These are phyloP conservation scores for Quercus tomentella DNA, from an alignment of 331 rosid species.

Conservation along the genomic window DNA sequence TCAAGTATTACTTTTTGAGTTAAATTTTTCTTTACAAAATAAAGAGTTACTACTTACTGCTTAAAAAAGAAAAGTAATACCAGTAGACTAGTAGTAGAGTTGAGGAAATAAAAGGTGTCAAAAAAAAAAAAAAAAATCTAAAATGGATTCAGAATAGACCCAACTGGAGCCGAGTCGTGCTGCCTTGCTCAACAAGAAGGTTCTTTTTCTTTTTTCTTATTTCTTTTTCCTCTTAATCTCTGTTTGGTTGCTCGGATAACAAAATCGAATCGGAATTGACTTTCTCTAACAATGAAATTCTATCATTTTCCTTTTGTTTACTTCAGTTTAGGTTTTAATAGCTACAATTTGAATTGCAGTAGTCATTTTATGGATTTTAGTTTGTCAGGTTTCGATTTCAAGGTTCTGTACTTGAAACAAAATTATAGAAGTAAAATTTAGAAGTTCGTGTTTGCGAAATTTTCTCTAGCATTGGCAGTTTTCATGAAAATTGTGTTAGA, in stretches of 20 bases:
- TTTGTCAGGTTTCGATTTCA: background rate
- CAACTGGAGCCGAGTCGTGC: too few species aligned
- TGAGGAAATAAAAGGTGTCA: too few species aligned
- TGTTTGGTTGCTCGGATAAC: background rate
- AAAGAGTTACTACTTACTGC: too few species aligned
- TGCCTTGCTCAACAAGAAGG: conserved; percentile 57
- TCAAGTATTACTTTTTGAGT: accelerated
- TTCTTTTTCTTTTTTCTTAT: background rate
- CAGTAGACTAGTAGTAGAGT: too few species aligned
- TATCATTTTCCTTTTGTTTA: background rate
- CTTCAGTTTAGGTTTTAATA: background rate
- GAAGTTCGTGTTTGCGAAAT: background rate
- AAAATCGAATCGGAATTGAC: background rate
- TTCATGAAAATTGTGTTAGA: too few species aligned
- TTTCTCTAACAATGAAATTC: background rate
- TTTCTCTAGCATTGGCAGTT: too few species aligned
- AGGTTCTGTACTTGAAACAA: background rate
- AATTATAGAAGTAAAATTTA: background rate
- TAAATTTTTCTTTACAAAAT: too few species aligned
- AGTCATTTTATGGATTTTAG: background rate
- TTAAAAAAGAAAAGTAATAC: too few species aligned
- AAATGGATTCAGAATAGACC: too few species aligned
- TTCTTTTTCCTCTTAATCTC: background rate
- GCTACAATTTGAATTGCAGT: background rate
- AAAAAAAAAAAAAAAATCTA: too few species aligned